Evolutionary conservation across 2,329 filamentous ascomycete species (phyloP).

Genomic region (Aureobasidium sp.): DNA sequence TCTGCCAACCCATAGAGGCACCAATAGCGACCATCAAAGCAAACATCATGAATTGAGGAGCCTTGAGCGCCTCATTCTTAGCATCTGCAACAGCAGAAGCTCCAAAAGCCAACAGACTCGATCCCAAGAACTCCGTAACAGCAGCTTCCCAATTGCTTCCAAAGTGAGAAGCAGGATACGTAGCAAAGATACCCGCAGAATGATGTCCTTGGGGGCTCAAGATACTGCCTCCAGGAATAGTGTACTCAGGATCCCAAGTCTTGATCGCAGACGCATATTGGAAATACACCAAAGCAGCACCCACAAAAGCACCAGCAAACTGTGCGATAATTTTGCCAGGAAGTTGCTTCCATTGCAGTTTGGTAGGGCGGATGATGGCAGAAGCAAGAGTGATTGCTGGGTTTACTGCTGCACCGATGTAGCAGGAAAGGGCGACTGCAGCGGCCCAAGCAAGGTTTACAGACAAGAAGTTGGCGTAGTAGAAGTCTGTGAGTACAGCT

Average conservation of each 20-base stretch:
- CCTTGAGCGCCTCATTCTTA: not conserved
- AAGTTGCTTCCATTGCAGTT: not conserved
- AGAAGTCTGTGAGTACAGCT: not conserved
- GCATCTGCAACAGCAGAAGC: not conserved
- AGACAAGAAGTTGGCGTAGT: not conserved
- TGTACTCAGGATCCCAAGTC: slow-evolving; percentile 10
- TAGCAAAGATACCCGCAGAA: slow-evolving; percentile 10
- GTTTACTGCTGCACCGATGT: not conserved
- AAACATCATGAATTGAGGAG: not conserved
- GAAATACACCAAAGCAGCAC: not conserved
- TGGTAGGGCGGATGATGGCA: slow-evolving; percentile 4
- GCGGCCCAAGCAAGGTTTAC: slow-evolving; percentile 7
- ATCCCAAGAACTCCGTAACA: not conserved
- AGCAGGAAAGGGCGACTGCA: slow-evolving; percentile 1
- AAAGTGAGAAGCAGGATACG: not conserved
- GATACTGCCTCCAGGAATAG: slow-evolving; percentile 2
- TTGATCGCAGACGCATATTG: slow-evolving; percentile 1
- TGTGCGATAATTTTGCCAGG: not conserved
- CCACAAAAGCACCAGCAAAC: not conserved
- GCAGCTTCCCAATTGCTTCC: slow-evolving; percentile 8
- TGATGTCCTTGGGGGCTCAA: slow-evolving; percentile 1
- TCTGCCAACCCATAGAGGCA: slow-evolving; percentile 10
- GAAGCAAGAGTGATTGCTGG: slow-evolving; percentile 2
- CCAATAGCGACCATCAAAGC: slow-evolving; percentile 1
- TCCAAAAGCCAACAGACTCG: not conserved